phyloP scores from a whole-genome alignment of 2,329 filamentous ascomycete genomes.

The Alternaria novae-zelandiae region DNA sequence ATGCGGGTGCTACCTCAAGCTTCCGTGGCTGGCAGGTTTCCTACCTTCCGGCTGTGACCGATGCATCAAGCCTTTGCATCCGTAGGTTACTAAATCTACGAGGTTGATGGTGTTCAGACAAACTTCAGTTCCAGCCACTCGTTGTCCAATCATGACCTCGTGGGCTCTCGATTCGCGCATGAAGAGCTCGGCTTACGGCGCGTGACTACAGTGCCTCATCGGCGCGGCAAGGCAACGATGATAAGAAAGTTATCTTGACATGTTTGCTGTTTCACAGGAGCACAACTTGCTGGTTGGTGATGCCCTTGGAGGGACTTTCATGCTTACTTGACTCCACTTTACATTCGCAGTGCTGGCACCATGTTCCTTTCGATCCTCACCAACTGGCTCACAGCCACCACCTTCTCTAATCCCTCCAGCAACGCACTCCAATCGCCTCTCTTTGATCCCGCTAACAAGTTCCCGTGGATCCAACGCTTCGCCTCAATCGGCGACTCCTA shows the following conservation, averaged over 20 bases:
- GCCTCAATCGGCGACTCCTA: slow-evolving; percentile 44
- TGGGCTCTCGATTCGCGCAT: slow-evolving; percentile 19
- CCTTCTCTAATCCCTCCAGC: neutral
- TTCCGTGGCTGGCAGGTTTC: no score
- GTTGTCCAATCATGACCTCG: slow-evolving; percentile 12
- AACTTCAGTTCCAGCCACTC: neutral
- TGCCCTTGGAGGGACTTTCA: neutral
- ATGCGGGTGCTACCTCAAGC: neutral
- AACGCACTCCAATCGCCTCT: neutral
- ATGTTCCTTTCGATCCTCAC: slow-evolving; percentile 1
- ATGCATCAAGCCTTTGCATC: neutral
- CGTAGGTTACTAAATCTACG: neutral
- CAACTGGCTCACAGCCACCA: slow-evolving; percentile 1
- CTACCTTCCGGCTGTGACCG: no score
- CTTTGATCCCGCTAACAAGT: neutral
- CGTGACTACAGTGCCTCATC: slow-evolving; percentile 18
- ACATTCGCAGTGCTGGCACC: slow-evolving; percentile 1
- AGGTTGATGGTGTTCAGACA: neutral
- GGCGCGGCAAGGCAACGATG: slow-evolving; percentile 10
- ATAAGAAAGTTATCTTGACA: neutral
- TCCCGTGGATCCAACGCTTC: slow-evolving; percentile 32
- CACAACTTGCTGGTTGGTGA: neutral
- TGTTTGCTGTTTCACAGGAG: neutral
- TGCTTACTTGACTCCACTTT: neutral
- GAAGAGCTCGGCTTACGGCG: slow-evolving; percentile 10